A percentile compares a stretch with the other conserved stretches of the same genome.
Conservation (phyloP, 2,329 filamentous ascomycete species). For the Colletotrichum siamense region DNA sequence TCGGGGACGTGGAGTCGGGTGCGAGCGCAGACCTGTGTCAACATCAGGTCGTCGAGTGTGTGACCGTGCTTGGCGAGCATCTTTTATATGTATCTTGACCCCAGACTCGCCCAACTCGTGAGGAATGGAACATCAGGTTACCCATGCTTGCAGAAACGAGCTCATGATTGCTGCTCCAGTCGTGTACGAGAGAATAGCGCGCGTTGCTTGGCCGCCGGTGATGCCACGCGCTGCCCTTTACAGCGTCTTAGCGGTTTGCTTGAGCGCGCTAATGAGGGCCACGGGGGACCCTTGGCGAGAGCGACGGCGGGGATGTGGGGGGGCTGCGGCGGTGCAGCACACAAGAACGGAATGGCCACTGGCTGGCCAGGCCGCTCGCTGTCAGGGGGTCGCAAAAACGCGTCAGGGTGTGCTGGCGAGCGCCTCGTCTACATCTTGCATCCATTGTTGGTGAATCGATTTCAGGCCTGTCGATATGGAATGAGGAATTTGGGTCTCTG, state of each 20-base stretch:
- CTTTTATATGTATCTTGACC: neutral
- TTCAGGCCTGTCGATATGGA: neutral
- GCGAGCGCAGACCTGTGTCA: neutral
- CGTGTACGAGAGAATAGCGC: neutral
- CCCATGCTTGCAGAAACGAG: constrained; percentile 4
- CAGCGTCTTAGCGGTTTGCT: neutral
- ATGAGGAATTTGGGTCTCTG: neutral
- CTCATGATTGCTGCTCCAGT: neutral
- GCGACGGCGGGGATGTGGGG: neutral
- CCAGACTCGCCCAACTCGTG: neutral
- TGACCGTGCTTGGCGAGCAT: neutral
- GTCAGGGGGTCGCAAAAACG: neutral
- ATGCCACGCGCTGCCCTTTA: neutral
- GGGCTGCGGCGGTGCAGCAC: constrained; percentile 1
- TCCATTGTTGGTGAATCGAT: neutral
- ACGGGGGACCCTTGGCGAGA: constrained; percentile 9
- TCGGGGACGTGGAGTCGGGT: neutral
- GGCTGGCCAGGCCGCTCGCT: neutral
- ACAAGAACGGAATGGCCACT: neutral
- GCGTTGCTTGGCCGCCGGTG: neutral
- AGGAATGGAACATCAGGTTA: constrained; percentile 1
- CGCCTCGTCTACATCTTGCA: neutral
- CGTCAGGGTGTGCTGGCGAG: neutral
- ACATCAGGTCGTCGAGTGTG: neutral
- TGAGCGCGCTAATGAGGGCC: neutral